Evolutionary conservation across 208 protist species (phyloP), one percentile per base, ranked within the genome.

Genomic region (Porcisia hertigi): DNA sequence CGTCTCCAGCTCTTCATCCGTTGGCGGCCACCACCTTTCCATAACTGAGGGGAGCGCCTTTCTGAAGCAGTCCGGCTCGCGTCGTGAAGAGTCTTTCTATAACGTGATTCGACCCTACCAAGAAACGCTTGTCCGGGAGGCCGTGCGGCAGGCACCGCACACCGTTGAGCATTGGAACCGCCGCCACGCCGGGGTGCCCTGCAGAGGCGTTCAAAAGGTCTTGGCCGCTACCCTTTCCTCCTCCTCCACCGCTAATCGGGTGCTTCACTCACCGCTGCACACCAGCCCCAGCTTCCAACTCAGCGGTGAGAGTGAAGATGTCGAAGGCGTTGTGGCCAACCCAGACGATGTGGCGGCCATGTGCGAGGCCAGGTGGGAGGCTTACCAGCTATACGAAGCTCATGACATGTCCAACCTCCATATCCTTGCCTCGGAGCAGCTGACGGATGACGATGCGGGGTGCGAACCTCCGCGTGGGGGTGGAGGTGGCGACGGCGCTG

Each of bases 1-100:
- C 4, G 23, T 86, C 36, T 88, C 85, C 4, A 88, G 85, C 82
- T 86, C 85, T 39, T 81, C 81, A 18, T 89, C 92, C 0, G 81
- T 97, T 12, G 91, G 92, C 41, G 92, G 92, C 8, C 92, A 97
- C 63, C 92, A 97, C 82, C 62, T 97, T 77, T 83, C 89, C 3
- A 77, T 97, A 45, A 86, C 79, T 45, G 69, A 84, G 47, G 86
- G 87, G 14, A 82, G 80, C 53, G 81, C 81, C 34, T 95, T 97
- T 60, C 72, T 94, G 73, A 97, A 97, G 86, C 83, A 94, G 75
- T 90, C 90, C 20, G 77, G 88, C 76, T 91, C 87, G 0, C 77
- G 82, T 0, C 83, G 92, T 9, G 90, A 97, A 75, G 90, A 97
- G 73, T 79, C 75, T 16, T 97, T 97, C 71, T 97, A 97, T 76